These are phyloP conservation scores for Capsicum rhomboideum DNA, from an alignment of 257 asterid genomes.

Conservation along the genomic window DNA sequence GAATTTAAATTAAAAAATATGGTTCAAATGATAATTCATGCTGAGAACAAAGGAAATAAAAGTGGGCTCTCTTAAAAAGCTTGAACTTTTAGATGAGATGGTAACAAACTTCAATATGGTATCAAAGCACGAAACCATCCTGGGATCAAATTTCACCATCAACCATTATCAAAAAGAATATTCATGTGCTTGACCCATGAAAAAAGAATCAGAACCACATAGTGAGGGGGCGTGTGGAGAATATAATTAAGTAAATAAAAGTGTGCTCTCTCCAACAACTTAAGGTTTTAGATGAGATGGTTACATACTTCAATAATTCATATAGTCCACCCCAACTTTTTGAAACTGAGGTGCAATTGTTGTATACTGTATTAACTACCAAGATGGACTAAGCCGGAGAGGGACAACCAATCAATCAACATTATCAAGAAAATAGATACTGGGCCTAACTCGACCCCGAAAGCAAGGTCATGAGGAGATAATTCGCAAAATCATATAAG, in stretches of 20 bases:
- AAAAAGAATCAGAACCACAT: not conserved
- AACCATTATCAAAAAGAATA: not conserved
- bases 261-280: not conserved
- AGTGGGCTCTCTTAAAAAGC: not conserved
- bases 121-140: not conserved
- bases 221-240: not conserved
- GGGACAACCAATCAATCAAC: not conserved
- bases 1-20: not conserved
- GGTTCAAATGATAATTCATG: not conserved
- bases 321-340: not conserved
- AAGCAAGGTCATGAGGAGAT: not conserved
- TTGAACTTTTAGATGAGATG: not conserved
- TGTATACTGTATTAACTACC: not conserved
- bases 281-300: not conserved
- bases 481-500: not conserved
- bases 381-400: not conserved
- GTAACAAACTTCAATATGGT: not conserved
- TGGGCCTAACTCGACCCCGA: not conserved
- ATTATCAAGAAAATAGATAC: not conserved
- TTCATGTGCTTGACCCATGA: not conserved
- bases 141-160: not conserved
- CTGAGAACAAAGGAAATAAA: not conserved
- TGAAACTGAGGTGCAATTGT: not conserved
- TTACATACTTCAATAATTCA: not conserved
- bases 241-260: not conserved